These are phyloP conservation scores for Saccharomycopsis capsularis DNA, from an alignment of 805 yeast species.

Conservation along the genomic window DNA sequence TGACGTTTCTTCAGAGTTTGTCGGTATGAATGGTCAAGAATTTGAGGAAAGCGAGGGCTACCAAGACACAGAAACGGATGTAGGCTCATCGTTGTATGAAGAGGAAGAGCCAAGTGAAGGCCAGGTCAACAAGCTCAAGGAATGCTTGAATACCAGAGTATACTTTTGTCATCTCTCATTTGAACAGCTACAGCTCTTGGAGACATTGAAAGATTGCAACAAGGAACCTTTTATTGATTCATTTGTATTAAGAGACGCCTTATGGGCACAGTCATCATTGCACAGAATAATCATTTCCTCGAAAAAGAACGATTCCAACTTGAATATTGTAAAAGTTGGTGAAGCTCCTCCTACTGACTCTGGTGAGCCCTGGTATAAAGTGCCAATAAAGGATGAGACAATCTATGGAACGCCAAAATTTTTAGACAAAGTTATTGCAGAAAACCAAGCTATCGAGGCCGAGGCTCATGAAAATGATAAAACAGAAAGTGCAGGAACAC, in stretches of 20 bases:
- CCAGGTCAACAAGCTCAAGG: constrained; percentile 24
- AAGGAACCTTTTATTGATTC: constrained; percentile 36
- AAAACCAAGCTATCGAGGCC: constrained; percentile 23
- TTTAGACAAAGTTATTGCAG: constrained; percentile 27
- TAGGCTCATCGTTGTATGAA: neutral
- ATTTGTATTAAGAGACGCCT: constrained; percentile 36
- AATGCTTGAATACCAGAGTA: constrained; percentile 35
- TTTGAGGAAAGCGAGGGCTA: neutral
- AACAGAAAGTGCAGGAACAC: neutral
- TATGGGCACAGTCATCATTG: constrained; percentile 43
- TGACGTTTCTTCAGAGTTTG: neutral
- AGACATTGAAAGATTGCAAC: constrained; percentile 31
- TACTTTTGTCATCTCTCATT: constrained; percentile 44
- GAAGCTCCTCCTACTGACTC: constrained; percentile 25
- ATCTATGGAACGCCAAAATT: constrained; percentile 38
- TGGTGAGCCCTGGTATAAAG: constrained; percentile 31
- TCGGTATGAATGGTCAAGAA: too few relatives aligned
- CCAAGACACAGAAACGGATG: neutral
- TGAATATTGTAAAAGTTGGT: constrained; percentile 28
- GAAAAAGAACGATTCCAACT: constrained; percentile 25
- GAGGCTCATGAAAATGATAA: neutral
- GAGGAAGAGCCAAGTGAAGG: constrained; percentile 1
- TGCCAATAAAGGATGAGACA: constrained; percentile 43
- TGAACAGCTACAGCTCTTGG: constrained; percentile 39
- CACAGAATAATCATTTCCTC: constrained; percentile 33